Evolutionary conservation across 768 basidiomycete species (phyloP).

Genomic region (Clitopilus hobsonii): DNA sequence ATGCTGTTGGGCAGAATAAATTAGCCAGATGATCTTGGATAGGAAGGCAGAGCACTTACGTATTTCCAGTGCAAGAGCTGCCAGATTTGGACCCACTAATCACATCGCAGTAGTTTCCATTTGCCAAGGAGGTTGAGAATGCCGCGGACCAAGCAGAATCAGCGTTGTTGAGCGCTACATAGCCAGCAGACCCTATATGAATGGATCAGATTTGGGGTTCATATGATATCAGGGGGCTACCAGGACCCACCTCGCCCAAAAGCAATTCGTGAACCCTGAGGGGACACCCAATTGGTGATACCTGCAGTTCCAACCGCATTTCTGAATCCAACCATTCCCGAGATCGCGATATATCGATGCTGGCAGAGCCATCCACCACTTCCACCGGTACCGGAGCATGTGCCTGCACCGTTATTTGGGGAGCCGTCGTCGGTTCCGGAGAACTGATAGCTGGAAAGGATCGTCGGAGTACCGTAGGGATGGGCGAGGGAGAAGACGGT

Average conservation of each 20-base stretch:
- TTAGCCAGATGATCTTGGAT: neutral
- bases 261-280: slow-evolving; percentile 55
- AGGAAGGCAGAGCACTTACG: slow-evolving; percentile 29
- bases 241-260: slow-evolving; percentile 51
- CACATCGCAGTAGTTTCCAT: slow-evolving; percentile 65
- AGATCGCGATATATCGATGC: slow-evolving; percentile 53
- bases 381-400: slow-evolving; percentile 46
- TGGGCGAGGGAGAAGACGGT: slow-evolving; percentile 64
- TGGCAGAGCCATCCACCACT: slow-evolving; percentile 62
- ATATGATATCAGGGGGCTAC: neutral
- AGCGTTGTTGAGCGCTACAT: slow-evolving; percentile 64
- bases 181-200: slow-evolving; percentile 44
- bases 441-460: slow-evolving; percentile 59
- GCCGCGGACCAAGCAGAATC: slow-evolving; percentile 50
- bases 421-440: slow-evolving; percentile 47
- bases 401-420: slow-evolving; percentile 54
- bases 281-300: slow-evolving; percentile 55
- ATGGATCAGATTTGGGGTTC: neutral
- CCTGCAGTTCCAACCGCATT: slow-evolving; percentile 50
- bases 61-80: slow-evolving; percentile 44
- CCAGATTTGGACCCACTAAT: slow-evolving; percentile 38
- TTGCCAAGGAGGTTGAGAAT: slow-evolving; percentile 54
- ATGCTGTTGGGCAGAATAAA: slow-evolving; percentile 25
- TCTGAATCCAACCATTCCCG: slow-evolving; percentile 61
- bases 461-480: slow-evolving; percentile 60